Evolutionary conservation across 2,329 filamentous ascomycete genomes (phyloP).

Genomic region (Scorias spongiosa): DNA sequence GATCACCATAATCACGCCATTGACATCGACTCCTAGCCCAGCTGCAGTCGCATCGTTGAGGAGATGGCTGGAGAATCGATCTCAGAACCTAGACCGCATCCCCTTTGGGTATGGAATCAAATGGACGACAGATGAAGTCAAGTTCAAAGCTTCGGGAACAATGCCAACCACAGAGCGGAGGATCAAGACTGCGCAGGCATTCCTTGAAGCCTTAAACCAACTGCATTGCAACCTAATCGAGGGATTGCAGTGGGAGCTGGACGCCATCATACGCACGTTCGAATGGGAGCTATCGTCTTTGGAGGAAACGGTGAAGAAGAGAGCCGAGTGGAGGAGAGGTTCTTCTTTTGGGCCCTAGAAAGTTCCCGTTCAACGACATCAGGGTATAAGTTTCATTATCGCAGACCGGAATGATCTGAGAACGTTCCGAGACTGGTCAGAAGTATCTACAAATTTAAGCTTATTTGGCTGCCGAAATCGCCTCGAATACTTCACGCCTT

Average conservation of each 20-base stretch:
- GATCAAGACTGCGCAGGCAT: background rate
- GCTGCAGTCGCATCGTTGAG: conserved; percentile 5
- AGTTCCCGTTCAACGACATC: no score
- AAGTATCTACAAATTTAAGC: no score
- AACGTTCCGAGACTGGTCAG: no score
- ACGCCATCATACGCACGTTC: background rate
- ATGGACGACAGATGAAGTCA: background rate
- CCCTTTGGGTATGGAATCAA: conserved; percentile 12
- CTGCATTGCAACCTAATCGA: background rate
- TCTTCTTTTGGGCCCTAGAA: no score
- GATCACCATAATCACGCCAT: conserved; percentile 6
- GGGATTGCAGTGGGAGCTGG: background rate
- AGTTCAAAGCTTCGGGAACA: background rate
- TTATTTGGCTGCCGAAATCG: no score
- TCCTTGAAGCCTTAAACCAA: background rate
- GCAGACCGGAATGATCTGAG: no score
- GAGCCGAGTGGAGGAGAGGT: background rate
- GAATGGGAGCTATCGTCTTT: background rate
- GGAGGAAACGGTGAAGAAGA: background rate
- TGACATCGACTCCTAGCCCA: conserved; percentile 1
- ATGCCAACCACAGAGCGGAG: background rate
- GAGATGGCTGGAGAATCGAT: conserved; percentile 10
- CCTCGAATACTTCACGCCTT: conserved; percentile 11
- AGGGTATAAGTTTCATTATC: no score
- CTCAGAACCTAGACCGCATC: conserved; percentile 10